Conservation (phyloP, 2,329 filamentous ascomycete species). For the Alternaria alternata region DNA sequence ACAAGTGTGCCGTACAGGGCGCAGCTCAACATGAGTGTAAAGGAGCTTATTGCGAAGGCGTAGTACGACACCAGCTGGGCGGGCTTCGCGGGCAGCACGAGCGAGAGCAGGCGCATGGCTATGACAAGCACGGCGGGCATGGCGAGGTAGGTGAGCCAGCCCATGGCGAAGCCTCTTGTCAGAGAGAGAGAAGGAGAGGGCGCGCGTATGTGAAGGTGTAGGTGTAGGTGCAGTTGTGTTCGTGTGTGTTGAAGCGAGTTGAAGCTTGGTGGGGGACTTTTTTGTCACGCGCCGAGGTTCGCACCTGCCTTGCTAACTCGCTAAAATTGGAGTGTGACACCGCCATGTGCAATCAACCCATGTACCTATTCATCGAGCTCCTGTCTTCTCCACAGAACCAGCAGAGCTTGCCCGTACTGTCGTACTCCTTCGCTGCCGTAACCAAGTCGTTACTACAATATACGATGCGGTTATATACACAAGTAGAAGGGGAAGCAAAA, state of each 20-base stretch:
- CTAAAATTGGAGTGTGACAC: constrained; percentile 15
- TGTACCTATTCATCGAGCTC: neutral
- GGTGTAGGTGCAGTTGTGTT: constrained; percentile 1
- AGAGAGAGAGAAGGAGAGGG: neutral
- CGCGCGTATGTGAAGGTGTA: constrained; percentile 1
- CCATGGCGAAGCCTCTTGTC: constrained; percentile 31
- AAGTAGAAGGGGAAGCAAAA: constrained; percentile 41
- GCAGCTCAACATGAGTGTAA: constrained; percentile 48
- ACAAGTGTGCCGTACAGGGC: constrained; percentile 78
- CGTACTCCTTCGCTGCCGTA: constrained; percentile 31
- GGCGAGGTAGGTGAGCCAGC: constrained; percentile 44
- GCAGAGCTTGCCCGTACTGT: constrained; percentile 11
- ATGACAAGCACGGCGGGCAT: constrained; percentile 37
- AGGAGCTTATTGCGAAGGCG: constrained; percentile 65
- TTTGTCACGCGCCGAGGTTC: constrained; percentile 35
- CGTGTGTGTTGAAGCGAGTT: constrained; percentile 11
- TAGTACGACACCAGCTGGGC: constrained; percentile 64
- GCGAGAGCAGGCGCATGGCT: constrained; percentile 39
- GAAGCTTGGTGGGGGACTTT: constrained; percentile 24
- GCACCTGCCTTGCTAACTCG: constrained; percentile 16
- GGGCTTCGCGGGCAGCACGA: constrained; percentile 38
- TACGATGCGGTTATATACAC: constrained; percentile 31
- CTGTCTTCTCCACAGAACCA: constrained; percentile 24
- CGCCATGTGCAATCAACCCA: constrained; percentile 4
- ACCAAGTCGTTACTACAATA: constrained; percentile 26